A percentile compares a stretch with the other conserved stretches of the same genome.
phyloP scores from a whole-genome alignment of 805 yeast species.

The Lachancea cidri region DNA sequence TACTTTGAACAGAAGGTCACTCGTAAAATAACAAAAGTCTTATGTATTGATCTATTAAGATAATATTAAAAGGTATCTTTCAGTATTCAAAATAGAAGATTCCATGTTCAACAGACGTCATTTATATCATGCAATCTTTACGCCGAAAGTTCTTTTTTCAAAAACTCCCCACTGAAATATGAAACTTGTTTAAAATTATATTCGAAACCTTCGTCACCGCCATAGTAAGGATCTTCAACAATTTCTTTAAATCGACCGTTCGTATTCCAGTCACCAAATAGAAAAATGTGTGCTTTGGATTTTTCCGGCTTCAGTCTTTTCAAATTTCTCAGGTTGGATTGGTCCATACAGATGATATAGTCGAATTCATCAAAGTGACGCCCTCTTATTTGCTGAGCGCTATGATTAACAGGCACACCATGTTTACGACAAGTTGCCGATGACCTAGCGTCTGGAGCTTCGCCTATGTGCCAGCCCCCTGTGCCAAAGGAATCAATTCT shows the following conservation, averaged over 20 bases:
- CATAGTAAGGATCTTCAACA: constrained; percentile 91
- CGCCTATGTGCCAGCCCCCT: constrained; percentile 78
- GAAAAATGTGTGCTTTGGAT: constrained; percentile 43
- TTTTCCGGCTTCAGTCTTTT: constrained; percentile 47
- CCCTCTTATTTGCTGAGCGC: constrained; percentile 61
- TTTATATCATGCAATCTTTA: no score
- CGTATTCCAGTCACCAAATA: constrained; percentile 81
- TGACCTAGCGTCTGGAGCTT: constrained; percentile 73
- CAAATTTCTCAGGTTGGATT: constrained; percentile 49
- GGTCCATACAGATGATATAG: constrained; percentile 68
- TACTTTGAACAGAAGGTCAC: no score
- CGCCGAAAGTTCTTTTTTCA: constrained; percentile 43
- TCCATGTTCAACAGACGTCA: no score
- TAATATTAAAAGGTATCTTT: background rate
- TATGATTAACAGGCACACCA: constrained; percentile 69
- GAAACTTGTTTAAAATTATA: constrained; percentile 66
- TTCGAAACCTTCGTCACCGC: constrained; percentile 80
- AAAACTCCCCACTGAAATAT: constrained; percentile 70
- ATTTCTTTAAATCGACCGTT: constrained; percentile 45
- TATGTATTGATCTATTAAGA: no score
- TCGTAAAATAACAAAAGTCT: no score
- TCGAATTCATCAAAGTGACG: constrained; percentile 55
- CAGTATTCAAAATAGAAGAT: background rate
- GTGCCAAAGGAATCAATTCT: constrained; percentile 86
- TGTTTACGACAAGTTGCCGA: constrained; percentile 60